phyloP scores from a whole-genome alignment of 2,329 filamentous ascomycete genomes.

The Colletotrichum tropicicola region DNA sequence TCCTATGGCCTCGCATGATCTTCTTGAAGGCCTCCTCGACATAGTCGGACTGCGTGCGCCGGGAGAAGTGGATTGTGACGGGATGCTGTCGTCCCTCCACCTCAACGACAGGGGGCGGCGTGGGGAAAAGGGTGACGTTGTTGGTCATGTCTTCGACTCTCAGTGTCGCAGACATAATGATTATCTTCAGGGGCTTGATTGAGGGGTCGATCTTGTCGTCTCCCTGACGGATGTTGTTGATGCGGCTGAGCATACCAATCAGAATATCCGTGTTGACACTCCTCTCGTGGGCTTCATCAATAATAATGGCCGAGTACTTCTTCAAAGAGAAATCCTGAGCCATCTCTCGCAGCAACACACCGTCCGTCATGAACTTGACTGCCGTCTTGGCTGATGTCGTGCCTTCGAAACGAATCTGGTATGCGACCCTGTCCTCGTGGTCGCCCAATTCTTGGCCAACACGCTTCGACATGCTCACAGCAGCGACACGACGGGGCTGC shows the following conservation, averaged over 20 bases:
- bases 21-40: constrained; percentile 91
- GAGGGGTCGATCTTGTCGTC: constrained; percentile 77
- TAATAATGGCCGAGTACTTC: constrained; percentile 93
- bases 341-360: constrained; percentile 91
- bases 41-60: constrained; percentile 85
- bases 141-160: constrained; percentile 89
- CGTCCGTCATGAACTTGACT: constrained; percentile 99
- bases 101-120: constrained; percentile 83
- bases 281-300: constrained; percentile 96
- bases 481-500: constrained; percentile 92
- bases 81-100: constrained; percentile 92
- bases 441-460: constrained; percentile 87
- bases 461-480: constrained; percentile 95
- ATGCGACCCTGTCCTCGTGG: constrained; percentile 80
- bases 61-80: constrained; percentile 89
- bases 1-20: constrained; percentile 85
- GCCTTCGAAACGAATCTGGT: constrained; percentile 95
- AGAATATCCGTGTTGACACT: constrained; percentile 98
- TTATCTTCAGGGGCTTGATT: constrained; percentile 83
- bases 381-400: constrained; percentile 82
- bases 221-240: constrained; percentile 83
- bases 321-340: constrained; percentile 86
- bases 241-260: constrained; percentile 95
- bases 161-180: constrained; percentile 98
- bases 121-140: constrained; percentile 81